These are phyloP conservation scores for Suhomyces kunorum DNA, from an alignment of 1,139 yeast species.

Conservation along the genomic window DNA sequence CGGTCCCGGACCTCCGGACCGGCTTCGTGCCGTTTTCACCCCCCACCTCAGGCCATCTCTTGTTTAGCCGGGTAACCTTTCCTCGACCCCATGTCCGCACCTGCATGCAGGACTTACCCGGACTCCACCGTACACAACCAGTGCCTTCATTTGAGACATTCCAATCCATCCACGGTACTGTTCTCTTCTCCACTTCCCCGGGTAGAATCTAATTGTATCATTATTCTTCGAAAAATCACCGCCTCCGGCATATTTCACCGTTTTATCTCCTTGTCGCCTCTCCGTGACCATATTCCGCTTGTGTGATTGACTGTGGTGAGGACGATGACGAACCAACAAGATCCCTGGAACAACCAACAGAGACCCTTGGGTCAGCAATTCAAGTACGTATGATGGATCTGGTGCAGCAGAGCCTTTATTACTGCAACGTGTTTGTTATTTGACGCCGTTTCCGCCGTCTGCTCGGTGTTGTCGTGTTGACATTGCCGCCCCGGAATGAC, in stretches of 20 bases:
- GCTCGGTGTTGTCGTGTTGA: not conserved
- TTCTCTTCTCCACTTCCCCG: slow-evolving; percentile 1
- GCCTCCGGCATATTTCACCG: not conserved
- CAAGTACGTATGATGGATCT: slow-evolving; percentile 37
- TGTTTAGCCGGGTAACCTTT: slow-evolving; percentile 9
- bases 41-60: not conserved
- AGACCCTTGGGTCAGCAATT: slow-evolving; percentile 49
- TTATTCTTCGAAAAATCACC: not conserved
- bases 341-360: slow-evolving; percentile 48
- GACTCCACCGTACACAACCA: slow-evolving; percentile 12
- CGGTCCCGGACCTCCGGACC: not conserved
- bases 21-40: not conserved
- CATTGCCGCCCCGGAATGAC: not conserved
- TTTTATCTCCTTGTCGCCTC: not conserved
- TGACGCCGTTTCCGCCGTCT: not conserved
- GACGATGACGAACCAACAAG: slow-evolving; percentile 45
- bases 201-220: slow-evolving; percentile 5
- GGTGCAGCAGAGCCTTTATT: no score
- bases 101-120: slow-evolving; percentile 12
- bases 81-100: slow-evolving; percentile 7
- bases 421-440: no score
- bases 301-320: slow-evolving; percentile 2
- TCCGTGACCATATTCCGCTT: slow-evolving; percentile 1
- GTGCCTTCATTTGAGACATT: slow-evolving; percentile 4
- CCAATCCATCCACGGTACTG: slow-evolving; percentile 1